phyloP scores from a whole-genome alignment of 768 basidiomycete species.

The Russula sp. region DNA sequence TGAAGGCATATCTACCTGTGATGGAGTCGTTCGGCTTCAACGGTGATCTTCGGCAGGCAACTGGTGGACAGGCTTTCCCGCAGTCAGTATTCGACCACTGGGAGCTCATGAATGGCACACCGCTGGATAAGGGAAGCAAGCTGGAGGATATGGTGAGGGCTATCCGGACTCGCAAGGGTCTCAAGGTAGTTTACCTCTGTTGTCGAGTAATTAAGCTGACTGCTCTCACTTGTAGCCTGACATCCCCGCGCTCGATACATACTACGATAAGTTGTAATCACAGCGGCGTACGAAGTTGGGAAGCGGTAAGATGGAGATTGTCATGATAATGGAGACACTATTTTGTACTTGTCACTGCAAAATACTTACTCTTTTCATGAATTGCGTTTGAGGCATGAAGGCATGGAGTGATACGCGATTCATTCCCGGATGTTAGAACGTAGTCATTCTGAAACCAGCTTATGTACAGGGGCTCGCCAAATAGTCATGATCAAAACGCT shows the following conservation, averaged over 20 bases:
- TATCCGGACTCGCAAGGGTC: slow-evolving; percentile 92
- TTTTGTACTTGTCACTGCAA: slow-evolving; percentile 20
- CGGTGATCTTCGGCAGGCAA: slow-evolving; percentile 87
- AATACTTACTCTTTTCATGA: slow-evolving; percentile 11
- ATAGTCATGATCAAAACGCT: too few species aligned
- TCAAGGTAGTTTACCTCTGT: slow-evolving; percentile 56
- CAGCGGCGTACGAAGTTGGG: slow-evolving; percentile 5
- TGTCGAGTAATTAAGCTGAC: slow-evolving; percentile 22
- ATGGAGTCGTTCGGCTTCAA: slow-evolving; percentile 97
- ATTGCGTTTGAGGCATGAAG: neutral
- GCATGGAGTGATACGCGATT: neutral
- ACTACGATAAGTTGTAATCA: slow-evolving; percentile 88
- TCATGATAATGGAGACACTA: slow-evolving; percentile 11
- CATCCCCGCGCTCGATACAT: slow-evolving; percentile 80
- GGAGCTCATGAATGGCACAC: slow-evolving; percentile 80
- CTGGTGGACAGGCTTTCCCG: slow-evolving; percentile 97
- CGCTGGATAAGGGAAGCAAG: slow-evolving; percentile 88
- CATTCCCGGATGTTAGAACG: neutral
- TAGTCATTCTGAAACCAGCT: too few species aligned
- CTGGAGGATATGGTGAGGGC: slow-evolving; percentile 76
- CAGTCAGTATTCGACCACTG: slow-evolving; percentile 93
- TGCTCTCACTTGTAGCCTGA: slow-evolving; percentile 58
- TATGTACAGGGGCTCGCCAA: too few species aligned
- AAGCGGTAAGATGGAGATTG: slow-evolving; percentile 17
- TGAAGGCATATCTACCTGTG: slow-evolving; percentile 95